Evolutionary conservation across 2,329 filamentous ascomycete species (phyloP).

Genomic region (Trichoderma koningiopsis): DNA sequence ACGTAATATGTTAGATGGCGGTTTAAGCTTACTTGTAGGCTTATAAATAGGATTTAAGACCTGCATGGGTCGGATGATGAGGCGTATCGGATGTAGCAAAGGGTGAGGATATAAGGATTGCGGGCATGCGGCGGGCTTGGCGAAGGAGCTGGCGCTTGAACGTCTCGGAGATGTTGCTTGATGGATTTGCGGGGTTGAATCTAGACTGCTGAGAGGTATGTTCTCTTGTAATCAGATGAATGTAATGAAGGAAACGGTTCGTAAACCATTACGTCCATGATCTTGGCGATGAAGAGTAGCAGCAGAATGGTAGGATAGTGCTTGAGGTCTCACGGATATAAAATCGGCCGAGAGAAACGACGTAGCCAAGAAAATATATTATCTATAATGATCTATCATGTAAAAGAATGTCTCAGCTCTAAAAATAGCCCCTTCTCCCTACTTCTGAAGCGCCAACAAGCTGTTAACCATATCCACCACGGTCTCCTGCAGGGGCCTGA

Average conservation of each 20-base stretch:
- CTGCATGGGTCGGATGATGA: neutral
- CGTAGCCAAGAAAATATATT: too few species aligned
- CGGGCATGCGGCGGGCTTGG: neutral
- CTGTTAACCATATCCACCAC: conserved; percentile 10
- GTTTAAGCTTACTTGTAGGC: conserved; percentile 10
- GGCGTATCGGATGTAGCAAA: neutral
- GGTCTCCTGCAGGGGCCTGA: neutral
- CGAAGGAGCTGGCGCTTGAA: neutral
- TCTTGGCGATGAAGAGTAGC: neutral
- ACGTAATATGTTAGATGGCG: conserved; percentile 4
- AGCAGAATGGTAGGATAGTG: neutral
- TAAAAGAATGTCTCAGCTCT: neutral
- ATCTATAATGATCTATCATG: neutral
- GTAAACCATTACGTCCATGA: neutral
- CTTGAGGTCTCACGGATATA: neutral
- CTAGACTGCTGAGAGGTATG: neutral
- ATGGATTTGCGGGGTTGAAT: neutral
- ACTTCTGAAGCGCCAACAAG: neutral
- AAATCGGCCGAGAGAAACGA: neutral
- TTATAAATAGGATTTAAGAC: neutral
- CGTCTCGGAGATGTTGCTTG: neutral
- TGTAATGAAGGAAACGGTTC: neutral
- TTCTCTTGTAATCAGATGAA: neutral
- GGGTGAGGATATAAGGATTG: neutral
- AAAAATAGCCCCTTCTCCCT: neutral